Evolutionary conservation across 306 rosid species (phyloP).

Genomic region (Cucumis hystrix): DNA sequence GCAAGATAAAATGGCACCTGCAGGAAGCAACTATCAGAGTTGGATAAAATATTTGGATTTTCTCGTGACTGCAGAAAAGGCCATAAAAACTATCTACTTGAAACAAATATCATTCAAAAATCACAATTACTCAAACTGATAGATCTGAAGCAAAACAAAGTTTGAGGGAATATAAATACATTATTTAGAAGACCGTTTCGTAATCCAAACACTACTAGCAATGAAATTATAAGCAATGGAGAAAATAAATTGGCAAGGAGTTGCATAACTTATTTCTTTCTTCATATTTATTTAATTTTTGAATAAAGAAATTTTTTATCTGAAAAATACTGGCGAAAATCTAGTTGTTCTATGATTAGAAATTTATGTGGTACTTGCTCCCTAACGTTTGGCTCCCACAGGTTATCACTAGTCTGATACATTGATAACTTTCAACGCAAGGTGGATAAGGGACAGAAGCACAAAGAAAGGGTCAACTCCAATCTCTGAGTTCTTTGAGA

Average conservation of each 20-base stretch:
- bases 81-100: neutral
- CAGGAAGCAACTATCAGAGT: conserved; percentile 4
- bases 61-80: neutral
- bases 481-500: neutral
- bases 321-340: neutral
- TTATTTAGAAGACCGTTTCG: neutral
- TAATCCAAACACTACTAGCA: neutral
- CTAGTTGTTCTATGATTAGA: neutral
- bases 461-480: neutral
- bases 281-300: neutral
- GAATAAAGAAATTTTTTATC: neutral
- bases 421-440: neutral
- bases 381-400: neutral
- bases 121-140: neutral
- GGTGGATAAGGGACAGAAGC: neutral
- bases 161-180: neutral
- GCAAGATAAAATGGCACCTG: conserved; percentile 90
- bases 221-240: neutral
- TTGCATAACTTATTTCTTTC: neutral
- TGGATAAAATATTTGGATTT: neutral
- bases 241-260: neutral
- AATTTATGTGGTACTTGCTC: neutral
- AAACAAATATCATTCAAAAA: neutral
- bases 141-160: neutral
- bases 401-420: neutral